phyloP scores from a whole-genome alignment of 225 moss, liverwort and hornwort genomes.

The Physcomitrellopsis africana region DNA sequence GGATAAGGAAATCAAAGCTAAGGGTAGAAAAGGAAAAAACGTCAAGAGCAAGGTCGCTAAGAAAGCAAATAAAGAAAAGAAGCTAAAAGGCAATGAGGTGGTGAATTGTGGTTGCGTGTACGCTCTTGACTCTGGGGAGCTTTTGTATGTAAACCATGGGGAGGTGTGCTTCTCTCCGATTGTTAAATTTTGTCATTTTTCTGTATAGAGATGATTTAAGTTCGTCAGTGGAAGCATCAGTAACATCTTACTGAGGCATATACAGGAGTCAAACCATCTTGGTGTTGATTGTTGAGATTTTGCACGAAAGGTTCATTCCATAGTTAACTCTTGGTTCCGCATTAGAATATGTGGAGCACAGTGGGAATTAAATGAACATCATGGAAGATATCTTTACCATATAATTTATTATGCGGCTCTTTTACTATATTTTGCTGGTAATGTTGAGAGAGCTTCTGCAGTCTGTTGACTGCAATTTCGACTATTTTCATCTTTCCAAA shows the following conservation, averaged over 20 bases:
- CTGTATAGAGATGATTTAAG: background rate
- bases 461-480: background rate
- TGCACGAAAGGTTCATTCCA: background rate
- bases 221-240: background rate
- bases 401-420: background rate
- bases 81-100: background rate
- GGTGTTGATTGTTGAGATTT: background rate
- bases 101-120: slow-evolving; percentile 42
- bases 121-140: slow-evolving; percentile 37
- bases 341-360: background rate
- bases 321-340: background rate
- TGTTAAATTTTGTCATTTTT: background rate
- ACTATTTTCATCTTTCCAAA: background rate
- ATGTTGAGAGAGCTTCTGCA: background rate
- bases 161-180: slow-evolving; percentile 31
- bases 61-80: background rate
- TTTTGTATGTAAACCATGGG: slow-evolving; percentile 44
- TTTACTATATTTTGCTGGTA: too few species aligned
- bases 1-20: slow-evolving; percentile 36
- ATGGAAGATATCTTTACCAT: background rate
- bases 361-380: background rate
- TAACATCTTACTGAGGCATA: background rate
- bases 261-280: background rate
- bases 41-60: background rate
- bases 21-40: slow-evolving; percentile 16